phyloP scores from a whole-genome alignment of 805 yeast genomes.

The Suhomyces faveliae region DNA sequence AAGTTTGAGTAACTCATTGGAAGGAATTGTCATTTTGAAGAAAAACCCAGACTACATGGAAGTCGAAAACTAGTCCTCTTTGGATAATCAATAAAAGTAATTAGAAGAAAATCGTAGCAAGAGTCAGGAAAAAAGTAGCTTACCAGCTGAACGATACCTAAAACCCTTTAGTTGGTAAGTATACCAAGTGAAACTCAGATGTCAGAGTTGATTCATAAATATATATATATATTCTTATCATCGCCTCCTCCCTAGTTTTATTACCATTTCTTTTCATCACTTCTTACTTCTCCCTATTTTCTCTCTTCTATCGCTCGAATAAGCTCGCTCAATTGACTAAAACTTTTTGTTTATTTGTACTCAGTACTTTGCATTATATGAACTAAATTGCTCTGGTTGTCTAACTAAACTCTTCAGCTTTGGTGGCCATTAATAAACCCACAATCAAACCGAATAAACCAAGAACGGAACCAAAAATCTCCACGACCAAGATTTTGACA shows the following conservation, averaged over 20 bases:
- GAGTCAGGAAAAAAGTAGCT: no score
- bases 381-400: background rate
- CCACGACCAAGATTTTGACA: conserved; percentile 93
- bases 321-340: no score
- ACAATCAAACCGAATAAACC: conserved; percentile 96
- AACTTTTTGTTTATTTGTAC: background rate
- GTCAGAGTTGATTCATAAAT: no score
- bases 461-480: conserved; percentile 94
- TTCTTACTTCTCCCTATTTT: no score
- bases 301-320: no score
- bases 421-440: conserved; percentile 95
- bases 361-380: background rate
- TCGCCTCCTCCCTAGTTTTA: no score
- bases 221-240: no score
- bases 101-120: background rate
- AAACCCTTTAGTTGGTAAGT: no score
- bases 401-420: conserved; percentile 82
- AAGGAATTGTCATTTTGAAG: conserved; percentile 89
- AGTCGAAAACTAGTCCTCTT: conserved; percentile 35
- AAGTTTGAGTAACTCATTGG: conserved; percentile 76
- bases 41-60: conserved; percentile 85
- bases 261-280: no score
- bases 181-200: no score
- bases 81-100: conserved; percentile 4
- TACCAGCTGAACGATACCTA: no score